Percentiles rank a stretch among this genome's conserved stretches.
These are phyloP conservation scores for Lactarius akahatsu DNA, from an alignment of 768 basidiomycete species.

Conservation along the genomic window DNA sequence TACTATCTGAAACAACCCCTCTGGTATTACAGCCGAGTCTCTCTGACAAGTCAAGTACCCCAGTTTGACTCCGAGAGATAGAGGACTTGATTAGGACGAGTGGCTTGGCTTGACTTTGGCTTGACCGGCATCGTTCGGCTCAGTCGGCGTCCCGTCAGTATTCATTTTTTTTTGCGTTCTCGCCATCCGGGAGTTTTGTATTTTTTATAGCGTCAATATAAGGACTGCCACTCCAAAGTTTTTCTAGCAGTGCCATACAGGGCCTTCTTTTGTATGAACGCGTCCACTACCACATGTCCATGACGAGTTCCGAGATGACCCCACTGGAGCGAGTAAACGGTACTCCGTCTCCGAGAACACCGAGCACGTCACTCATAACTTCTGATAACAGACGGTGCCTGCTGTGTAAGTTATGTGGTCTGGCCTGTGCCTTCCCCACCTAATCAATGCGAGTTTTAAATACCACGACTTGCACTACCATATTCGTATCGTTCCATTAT, in stretches of 20 bases:
- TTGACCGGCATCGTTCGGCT: neutral
- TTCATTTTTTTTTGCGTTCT: neutral
- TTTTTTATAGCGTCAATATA: neutral
- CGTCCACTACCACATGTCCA: neutral
- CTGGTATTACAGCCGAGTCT: neutral
- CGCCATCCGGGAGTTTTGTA: neutral
- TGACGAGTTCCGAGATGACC: neutral
- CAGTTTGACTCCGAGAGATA: conserved; percentile 15
- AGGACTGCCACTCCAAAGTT: no score
- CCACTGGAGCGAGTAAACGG: neutral
- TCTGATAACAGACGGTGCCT: no score
- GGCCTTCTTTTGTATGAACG: neutral
- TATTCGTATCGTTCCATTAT: neutral
- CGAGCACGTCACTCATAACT: no score
- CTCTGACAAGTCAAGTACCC: neutral
- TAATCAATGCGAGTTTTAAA: no score
- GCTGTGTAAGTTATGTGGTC: no score
- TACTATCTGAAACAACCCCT: neutral
- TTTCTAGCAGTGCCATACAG: neutral
- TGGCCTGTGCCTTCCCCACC: no score
- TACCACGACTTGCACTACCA: neutral
- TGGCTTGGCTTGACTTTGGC: neutral
- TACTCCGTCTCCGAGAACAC: no score
- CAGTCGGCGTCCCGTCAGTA: neutral
- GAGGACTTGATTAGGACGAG: conserved; percentile 5